Evolutionary conservation across 164 flowering plant genomes (phyloP).

Genomic region (Magnolia changhungtana): DNA sequence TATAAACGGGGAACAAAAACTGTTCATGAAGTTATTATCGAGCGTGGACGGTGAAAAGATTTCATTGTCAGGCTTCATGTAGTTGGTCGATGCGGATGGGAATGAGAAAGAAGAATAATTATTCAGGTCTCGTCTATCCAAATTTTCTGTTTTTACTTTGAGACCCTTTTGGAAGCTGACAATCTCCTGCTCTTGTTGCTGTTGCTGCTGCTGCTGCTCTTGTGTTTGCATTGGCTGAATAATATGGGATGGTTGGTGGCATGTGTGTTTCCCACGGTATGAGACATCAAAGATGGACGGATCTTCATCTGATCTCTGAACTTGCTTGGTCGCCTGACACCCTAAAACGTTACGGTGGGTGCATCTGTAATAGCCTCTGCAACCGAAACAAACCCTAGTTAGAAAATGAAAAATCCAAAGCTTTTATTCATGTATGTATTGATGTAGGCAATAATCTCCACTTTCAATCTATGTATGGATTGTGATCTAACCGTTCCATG

Average conservation of each 20-base stretch:
- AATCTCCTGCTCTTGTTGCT: slow-evolving; percentile 22
- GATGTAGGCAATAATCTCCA: too few species aligned
- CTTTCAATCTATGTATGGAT: too few species aligned
- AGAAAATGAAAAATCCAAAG: not conserved
- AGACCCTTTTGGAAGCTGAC: slow-evolving; percentile 29
- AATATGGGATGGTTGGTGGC: slow-evolving; percentile 32
- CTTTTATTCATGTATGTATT: not conserved
- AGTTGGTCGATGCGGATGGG: slow-evolving; percentile 24
- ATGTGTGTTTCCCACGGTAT: slow-evolving; percentile 74
- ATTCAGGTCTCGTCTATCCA: slow-evolving; percentile 26
- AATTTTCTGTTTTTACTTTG: slow-evolving; percentile 33
- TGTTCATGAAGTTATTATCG: slow-evolving; percentile 24
- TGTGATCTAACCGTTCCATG: too few species aligned
- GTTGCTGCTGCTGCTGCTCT: slow-evolving; percentile 8
- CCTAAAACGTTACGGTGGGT: slow-evolving; percentile 61
- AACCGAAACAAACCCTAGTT: slow-evolving; percentile 4
- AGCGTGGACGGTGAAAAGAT: slow-evolving; percentile 18
- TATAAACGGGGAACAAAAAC: slow-evolving; percentile 37
- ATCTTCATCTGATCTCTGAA: slow-evolving; percentile 86
- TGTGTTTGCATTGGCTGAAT: not conserved
- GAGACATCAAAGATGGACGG: slow-evolving; percentile 64
- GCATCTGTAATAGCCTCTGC: slow-evolving; percentile 96
- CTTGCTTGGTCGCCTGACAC: slow-evolving; percentile 90
- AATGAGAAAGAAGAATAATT: slow-evolving; percentile 32
- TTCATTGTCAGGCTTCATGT: slow-evolving; percentile 17